phyloP scores from a whole-genome alignment of 2,329 filamentous ascomycete genomes.

The Pseudocercospora fijiensis region DNA sequence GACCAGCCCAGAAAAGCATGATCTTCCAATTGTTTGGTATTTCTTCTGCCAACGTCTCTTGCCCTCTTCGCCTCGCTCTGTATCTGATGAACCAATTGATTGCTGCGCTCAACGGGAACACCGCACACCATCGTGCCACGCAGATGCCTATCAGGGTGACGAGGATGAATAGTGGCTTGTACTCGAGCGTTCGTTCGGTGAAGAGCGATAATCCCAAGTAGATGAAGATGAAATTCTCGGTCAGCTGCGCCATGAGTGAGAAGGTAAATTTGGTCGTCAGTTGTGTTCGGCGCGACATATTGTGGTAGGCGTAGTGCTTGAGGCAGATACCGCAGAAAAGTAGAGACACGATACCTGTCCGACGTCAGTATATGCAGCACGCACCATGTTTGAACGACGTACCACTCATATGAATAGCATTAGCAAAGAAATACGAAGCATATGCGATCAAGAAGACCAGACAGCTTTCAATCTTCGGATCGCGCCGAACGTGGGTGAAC shows the following conservation, averaged over 20 bases:
- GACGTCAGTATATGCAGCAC: constrained; percentile 15
- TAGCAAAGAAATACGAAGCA: constrained; percentile 96
- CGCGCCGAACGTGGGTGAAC: constrained; percentile 87
- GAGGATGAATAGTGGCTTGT: constrained; percentile 93
- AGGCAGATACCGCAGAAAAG: constrained; percentile 97
- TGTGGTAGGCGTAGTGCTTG: constrained; percentile 99
- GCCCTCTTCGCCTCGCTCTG: constrained; percentile 71
- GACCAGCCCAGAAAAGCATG: constrained; percentile 99
- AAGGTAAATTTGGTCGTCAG: constrained; percentile 98
- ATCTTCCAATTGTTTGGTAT: constrained; percentile 92
- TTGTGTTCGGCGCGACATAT: constrained; percentile 97
- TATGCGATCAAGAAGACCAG: constrained; percentile 92
- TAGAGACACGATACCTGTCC: constrained; percentile 83
- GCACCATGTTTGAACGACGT: constrained; percentile 39
- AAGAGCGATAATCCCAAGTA: constrained; percentile 94
- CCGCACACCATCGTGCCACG: constrained; percentile 85
- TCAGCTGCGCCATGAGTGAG: constrained; percentile 88
- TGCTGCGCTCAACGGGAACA: constrained; percentile 83
- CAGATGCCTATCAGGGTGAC: constrained; percentile 90
- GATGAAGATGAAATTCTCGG: constrained; percentile 99
- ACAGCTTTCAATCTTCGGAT: constrained; percentile 96
- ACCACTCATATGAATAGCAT: constrained; percentile 95
- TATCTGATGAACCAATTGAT: constrained; percentile 95
- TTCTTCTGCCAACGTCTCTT: constrained; percentile 72
- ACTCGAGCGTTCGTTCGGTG: constrained; percentile 81